phyloP scores from a whole-genome alignment of 768 basidiomycete genomes.

The Podaxis rugospora region DNA sequence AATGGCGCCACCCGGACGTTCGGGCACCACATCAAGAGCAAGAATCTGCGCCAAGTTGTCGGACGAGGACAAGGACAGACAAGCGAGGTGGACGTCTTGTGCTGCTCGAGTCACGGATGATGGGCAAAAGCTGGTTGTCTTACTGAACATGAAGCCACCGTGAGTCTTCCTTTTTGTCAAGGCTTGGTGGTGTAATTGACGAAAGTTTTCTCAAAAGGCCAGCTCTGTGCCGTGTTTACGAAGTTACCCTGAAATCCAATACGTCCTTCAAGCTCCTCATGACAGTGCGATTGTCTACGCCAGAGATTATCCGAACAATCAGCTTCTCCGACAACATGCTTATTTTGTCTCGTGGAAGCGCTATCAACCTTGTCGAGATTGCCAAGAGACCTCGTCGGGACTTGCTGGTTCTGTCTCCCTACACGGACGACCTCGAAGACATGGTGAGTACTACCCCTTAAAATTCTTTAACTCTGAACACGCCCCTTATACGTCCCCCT shows the following conservation, averaged over 20 bases:
- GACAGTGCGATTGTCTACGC: background rate
- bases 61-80: background rate
- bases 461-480: background rate
- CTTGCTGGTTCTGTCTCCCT: constrained; percentile 12
- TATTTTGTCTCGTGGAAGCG: constrained; percentile 10
- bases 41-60: constrained; percentile 12
- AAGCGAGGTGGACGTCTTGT: background rate
- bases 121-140: constrained; percentile 6
- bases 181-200: background rate
- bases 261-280: constrained; percentile 2
- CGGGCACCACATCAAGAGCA: background rate
- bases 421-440: constrained; percentile 27
- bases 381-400: constrained; percentile 1
- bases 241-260: constrained; percentile 3
- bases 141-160: constrained; percentile 1
- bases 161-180: background rate
- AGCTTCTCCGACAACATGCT: constrained; percentile 7
- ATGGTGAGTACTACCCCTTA: constrained; percentile 22
- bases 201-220: background rate
- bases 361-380: constrained; percentile 7
- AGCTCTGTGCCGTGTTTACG: background rate
- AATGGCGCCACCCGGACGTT: constrained; percentile 7
- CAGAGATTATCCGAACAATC: background rate
- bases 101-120: constrained; percentile 1
- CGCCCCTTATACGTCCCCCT: background rate